phyloP scores from a whole-genome alignment of 768 basidiomycete species.

The Hemileccinum impolitum region DNA sequence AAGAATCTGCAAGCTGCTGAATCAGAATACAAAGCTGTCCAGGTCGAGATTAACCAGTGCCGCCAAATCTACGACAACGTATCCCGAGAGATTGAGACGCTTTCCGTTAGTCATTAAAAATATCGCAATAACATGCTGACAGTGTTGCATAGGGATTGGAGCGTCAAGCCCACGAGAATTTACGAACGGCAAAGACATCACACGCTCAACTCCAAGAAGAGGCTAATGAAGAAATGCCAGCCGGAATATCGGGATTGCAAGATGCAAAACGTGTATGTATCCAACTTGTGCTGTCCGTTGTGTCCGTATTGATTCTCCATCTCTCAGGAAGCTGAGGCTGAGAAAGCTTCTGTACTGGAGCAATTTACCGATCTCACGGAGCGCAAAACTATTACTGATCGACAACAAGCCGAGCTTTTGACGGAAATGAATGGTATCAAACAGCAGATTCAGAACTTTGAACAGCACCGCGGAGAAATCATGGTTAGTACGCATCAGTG shows the following conservation, averaged over 20 bases:
- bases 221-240: conserved; percentile 66
- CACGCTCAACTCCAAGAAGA: conserved; percentile 51
- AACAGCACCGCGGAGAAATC: conserved; percentile 39
- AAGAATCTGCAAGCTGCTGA: conserved; percentile 40
- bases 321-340: conserved; percentile 50
- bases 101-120: conserved; percentile 32
- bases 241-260: conserved; percentile 55
- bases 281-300: not conserved
- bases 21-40: conserved; percentile 31
- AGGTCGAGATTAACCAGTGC: conserved; percentile 25
- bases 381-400: conserved; percentile 48
- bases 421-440: conserved; percentile 45
- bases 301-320: conserved; percentile 1
- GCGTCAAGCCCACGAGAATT: conserved; percentile 19
- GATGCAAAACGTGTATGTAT: conserved; percentile 49
- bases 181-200: conserved; percentile 33
- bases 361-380: conserved; percentile 49
- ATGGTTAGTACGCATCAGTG: conserved; percentile 36
- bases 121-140: not conserved
- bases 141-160: conserved; percentile 15
- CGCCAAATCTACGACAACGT: conserved; percentile 29
- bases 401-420: conserved; percentile 41
- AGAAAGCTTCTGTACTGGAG: conserved; percentile 43
- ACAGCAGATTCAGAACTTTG: conserved; percentile 48
- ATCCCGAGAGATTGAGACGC: conserved; percentile 28